Conservation (phyloP, 1,284 basidiomycete species). For the Ganoderma lucidum region DNA sequence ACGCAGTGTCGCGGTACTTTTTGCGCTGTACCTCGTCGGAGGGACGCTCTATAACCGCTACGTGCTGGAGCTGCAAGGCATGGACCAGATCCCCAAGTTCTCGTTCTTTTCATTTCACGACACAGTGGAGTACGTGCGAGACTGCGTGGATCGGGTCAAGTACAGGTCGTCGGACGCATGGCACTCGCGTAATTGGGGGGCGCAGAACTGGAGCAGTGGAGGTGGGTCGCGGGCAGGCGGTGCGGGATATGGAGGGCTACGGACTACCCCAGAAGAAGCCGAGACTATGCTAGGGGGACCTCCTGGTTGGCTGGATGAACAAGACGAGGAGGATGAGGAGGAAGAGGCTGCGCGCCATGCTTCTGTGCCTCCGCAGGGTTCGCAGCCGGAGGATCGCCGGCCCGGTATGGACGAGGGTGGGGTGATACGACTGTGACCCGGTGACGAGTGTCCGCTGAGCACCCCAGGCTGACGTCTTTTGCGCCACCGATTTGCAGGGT, state of each 20-base stretch:
- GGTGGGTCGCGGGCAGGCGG: constrained; percentile 33
- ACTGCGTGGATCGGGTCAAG: constrained; percentile 38
- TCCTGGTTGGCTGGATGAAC: constrained; percentile 42
- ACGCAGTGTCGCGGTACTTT: constrained; percentile 58
- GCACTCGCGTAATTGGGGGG: constrained; percentile 34
- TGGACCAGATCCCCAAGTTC: constrained; percentile 74
- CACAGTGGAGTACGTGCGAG: constrained; percentile 38
- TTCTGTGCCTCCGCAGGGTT: constrained; percentile 11
- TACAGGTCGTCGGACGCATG: constrained; percentile 33
- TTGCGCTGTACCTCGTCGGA: constrained; percentile 64
- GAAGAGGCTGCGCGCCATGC: constrained; percentile 2
- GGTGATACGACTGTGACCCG: constrained; percentile 43
- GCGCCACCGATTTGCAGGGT: constrained; percentile 19
- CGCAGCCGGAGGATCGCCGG: constrained; percentile 27
- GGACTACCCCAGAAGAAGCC: constrained; percentile 42
- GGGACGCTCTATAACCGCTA: constrained; percentile 75
- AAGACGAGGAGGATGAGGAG: constrained; percentile 41
- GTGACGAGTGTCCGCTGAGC: constrained; percentile 12
- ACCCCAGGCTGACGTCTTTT: constrained; percentile 14
- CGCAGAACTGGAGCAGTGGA: constrained; percentile 30
- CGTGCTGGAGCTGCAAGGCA: constrained; percentile 66
- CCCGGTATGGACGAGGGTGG: constrained; percentile 41
- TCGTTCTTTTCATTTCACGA: constrained; percentile 51
- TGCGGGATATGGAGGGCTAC: constrained; percentile 42
- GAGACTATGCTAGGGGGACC: constrained; percentile 42